phyloP scores from a whole-genome alignment of 805 yeast genomes.

The Metahyphopichia silvanorum region DNA sequence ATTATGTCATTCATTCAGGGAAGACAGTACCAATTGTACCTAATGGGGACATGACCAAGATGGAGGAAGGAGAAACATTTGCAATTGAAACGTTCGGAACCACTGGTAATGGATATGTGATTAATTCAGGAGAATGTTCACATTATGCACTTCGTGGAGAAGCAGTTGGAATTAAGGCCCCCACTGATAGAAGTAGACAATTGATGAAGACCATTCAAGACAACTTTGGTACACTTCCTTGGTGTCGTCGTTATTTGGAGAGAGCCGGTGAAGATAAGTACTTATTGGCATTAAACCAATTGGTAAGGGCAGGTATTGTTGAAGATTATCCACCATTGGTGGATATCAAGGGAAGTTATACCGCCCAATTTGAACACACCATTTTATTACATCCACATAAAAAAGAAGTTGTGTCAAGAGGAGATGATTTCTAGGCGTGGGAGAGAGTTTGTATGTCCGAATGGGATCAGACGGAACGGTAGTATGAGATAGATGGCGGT shows the following conservation, averaged over 20 bases:
- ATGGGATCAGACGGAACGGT: no score
- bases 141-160: conserved; percentile 75
- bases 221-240: conserved; percentile 91
- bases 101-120: conserved; percentile 91
- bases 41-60: conserved; percentile 89
- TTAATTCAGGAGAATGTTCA: conserved; percentile 86
- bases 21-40: conserved; percentile 96
- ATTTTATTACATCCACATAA: conserved; percentile 82
- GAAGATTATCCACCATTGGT: conserved; percentile 92
- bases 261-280: conserved; percentile 90
- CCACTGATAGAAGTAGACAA: conserved; percentile 65
- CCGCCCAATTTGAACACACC: conserved; percentile 97
- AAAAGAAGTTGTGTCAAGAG: conserved; percentile 93
- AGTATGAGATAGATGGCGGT: no score
- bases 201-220: conserved; percentile 68
- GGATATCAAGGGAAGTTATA: conserved; percentile 80
- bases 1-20: conserved; percentile 86
- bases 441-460: no score
- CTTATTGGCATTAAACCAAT: conserved; percentile 76
- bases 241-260: conserved; percentile 94
- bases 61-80: conserved; percentile 98
- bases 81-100: conserved; percentile 98
- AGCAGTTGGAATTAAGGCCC: conserved; percentile 36
- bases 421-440: conserved; percentile 78
- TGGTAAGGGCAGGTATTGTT: conserved; percentile 84